Base-by-base conservation (phyloP, 2,329 filamentous ascomycete genomes). In the Fusarium pilosicola region DNA sequence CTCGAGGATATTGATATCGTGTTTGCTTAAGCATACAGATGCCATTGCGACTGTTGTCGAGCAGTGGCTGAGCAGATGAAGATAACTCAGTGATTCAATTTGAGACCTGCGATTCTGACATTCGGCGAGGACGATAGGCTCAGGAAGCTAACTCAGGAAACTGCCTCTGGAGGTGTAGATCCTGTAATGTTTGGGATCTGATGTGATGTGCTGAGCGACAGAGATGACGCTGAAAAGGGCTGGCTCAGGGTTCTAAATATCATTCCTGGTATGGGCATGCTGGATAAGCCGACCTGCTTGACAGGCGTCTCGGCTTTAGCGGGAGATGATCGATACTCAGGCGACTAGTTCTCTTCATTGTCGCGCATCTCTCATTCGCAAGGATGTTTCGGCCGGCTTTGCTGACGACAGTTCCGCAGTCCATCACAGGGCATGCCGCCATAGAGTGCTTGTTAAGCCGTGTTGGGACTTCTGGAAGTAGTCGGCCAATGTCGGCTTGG, bases 1-100 rank as follows among this genome's bases (percentile, higher is more conserved):
- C 71, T 89, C 86, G 65, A 93, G 87, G 74, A 92, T 86, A 64
- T 89, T 86, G 79, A 89, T 82, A 79, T 93, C 91, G 71, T 88
- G 87, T 51, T 81, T 83, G 79, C 87, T 91, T 65, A 92, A 84
- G 20, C 84, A 80, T 62, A 84, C 77, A 62, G 81, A 79, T 48
- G 87, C 81, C 89, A 90, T 91, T 22, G 41, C 69, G 54, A 34
- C 41, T 44, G 38, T 55, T 39, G 34, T 61, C 22, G 44, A 76
- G 62, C 56, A 54, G 52, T 42, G 45, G 49, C 46, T 58, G 24
- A 45, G 24, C 52, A 26, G 66, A 48, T 13, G 36, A 58, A 26
- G 66, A 51, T 13, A 30, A 56, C 39, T 38, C 44, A 42, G 45
- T 32, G n/a, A 48, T 58, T 65, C 20, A 22, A 46, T 34, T 46